phyloP scores from a whole-genome alignment of 345 rosid genomes.

The Melaleuca alternifolia region DNA sequence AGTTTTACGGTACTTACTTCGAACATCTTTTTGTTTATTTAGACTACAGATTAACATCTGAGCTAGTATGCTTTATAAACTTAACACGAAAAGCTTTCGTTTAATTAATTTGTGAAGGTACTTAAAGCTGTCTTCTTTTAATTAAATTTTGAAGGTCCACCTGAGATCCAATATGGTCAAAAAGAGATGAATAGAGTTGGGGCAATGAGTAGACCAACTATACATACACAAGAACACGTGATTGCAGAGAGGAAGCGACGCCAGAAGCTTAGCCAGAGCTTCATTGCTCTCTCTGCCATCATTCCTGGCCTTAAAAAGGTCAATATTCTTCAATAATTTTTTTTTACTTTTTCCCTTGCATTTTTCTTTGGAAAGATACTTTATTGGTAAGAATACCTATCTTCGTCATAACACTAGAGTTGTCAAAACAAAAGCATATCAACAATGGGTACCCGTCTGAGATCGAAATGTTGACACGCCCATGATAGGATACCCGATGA shows the following conservation, averaged over 20 bases:
- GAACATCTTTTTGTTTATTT: not conserved
- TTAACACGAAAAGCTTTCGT: not conserved
- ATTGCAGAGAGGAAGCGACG: constrained; percentile 83
- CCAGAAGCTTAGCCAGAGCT: constrained; percentile 56
- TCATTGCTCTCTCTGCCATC: constrained; percentile 62
- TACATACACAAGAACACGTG: constrained; percentile 62
- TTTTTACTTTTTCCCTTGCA: not conserved
- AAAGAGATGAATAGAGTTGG: constrained; percentile 5
- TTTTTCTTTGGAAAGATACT: not conserved
- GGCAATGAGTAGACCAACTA: constrained; percentile 23
- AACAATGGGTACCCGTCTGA: not conserved
- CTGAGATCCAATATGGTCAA: not conserved
- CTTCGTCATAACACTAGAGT: not conserved
- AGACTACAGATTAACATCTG: not conserved
- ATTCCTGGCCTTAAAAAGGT: constrained; percentile 83
- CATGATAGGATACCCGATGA: not conserved
- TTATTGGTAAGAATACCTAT: not conserved
- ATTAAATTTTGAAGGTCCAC: not conserved
- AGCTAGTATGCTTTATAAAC: not conserved
- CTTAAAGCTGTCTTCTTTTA: not conserved
- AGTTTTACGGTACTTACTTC: not conserved
- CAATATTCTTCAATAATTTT: not conserved
- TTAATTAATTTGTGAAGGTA: not conserved
- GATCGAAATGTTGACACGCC: not conserved
- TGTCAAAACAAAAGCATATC: not conserved